Percentiles rank a stretch among this genome's conserved stretches.
Evolutionary conservation across 1,284 basidiomycete genomes (phyloP).

Genomic region (Anthracocystis panici-leucophaei): DNA sequence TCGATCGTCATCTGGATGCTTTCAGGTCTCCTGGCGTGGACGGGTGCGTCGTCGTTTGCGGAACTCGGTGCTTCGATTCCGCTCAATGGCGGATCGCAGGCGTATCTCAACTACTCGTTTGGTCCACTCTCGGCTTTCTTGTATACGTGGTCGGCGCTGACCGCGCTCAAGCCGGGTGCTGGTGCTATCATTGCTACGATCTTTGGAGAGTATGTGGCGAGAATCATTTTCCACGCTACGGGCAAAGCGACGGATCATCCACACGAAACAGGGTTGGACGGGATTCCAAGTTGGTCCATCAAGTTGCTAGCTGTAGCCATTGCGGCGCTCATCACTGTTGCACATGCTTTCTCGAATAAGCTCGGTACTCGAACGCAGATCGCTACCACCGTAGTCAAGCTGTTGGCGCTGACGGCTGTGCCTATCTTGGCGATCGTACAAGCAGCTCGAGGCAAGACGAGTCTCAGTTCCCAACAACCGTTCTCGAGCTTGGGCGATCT

Average conservation of each 20-base stretch:
- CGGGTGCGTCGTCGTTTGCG: conserved; percentile 77
- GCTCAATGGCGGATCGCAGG: conserved; percentile 73
- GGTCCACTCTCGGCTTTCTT: conserved; percentile 77
- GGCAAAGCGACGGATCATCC: conserved; percentile 73
- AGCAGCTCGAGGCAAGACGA: conserved; percentile 74
- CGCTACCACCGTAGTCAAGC: conserved; percentile 87
- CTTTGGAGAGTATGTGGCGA: conserved; percentile 82
- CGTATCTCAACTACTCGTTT: conserved; percentile 81
- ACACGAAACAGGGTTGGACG: conserved; percentile 78
- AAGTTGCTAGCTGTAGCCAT: conserved; percentile 85
- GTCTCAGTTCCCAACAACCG: conserved; percentile 41
- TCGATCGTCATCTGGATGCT: conserved; percentile 64
- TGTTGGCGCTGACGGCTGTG: conserved; percentile 76
- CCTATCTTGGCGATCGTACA: conserved; percentile 81
- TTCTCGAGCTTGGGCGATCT: conserved; percentile 69
- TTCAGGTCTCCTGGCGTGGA: conserved; percentile 64
- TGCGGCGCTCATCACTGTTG: conserved; percentile 78
- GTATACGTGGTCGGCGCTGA: conserved; percentile 70
- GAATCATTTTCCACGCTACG: conserved; percentile 72
- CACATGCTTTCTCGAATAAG: conserved; percentile 83
- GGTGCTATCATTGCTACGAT: conserved; percentile 73
- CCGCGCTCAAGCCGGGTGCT: conserved; percentile 73
- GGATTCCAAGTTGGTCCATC: conserved; percentile 90
- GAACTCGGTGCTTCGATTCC: conserved; percentile 72
- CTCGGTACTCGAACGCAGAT: conserved; percentile 85